These are phyloP conservation scores for Sordariomycetes sp. DNA, from an alignment of 2,329 filamentous ascomycete genomes.

Conservation along the genomic window DNA sequence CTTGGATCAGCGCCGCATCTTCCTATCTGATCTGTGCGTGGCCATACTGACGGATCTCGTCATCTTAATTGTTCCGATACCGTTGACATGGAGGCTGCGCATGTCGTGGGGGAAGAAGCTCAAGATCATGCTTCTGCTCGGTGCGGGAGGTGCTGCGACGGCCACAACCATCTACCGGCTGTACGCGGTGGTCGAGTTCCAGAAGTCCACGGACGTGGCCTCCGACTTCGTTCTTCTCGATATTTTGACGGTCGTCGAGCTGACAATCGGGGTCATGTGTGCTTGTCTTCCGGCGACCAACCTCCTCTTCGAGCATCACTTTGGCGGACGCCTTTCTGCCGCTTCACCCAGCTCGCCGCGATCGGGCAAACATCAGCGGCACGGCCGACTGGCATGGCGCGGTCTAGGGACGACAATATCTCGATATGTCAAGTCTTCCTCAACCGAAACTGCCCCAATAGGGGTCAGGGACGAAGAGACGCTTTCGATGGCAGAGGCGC, in stretches of 20 bases:
- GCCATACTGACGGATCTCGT: constrained; percentile 19
- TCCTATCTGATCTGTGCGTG: constrained; percentile 13
- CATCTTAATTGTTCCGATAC: constrained; percentile 20
- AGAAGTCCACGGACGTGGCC: background rate
- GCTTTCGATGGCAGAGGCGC: too few relatives aligned
- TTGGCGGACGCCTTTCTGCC: too few relatives aligned
- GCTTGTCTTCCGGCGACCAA: constrained; percentile 16
- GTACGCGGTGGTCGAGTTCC: background rate
- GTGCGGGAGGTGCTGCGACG: constrained; percentile 16
- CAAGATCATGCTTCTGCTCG: constrained; percentile 17
- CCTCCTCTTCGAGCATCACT: constrained; percentile 6
- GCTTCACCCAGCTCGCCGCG: too few relatives aligned
- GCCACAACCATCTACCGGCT: constrained; percentile 15
- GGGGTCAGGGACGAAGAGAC: too few relatives aligned
- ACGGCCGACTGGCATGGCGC: too few relatives aligned
- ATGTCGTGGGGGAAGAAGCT: constrained; percentile 17
- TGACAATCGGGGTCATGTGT: constrained; percentile 15
- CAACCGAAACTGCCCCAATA: too few relatives aligned
- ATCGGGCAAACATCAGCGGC: too few relatives aligned
- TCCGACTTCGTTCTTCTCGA: constrained; percentile 1
- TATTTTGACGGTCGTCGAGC: constrained; percentile 9
- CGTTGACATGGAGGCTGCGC: constrained; percentile 16
- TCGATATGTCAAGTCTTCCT: too few relatives aligned
- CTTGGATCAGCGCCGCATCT: constrained; percentile 19
- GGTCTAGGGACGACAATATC: too few relatives aligned